A percentile compares a stretch with the other conserved stretches of the same genome.
Conservation (phyloP, 306 rosid genomes). For the Cercis canadensis region DNA sequence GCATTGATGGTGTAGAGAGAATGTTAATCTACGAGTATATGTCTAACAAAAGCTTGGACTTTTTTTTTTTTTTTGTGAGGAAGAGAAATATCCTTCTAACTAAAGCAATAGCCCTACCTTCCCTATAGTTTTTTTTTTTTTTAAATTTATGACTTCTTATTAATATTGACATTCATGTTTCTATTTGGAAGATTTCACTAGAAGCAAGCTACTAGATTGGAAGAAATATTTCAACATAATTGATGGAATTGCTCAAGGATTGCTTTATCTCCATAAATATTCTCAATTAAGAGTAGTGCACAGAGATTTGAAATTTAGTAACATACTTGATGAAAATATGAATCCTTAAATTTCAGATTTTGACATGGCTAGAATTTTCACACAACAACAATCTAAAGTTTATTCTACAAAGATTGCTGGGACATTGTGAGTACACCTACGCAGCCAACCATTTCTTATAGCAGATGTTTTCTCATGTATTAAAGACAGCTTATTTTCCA, state of each 20-base stretch:
- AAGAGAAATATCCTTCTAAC: too few relatives aligned
- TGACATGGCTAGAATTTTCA: constrained; percentile 5
- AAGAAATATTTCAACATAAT: constrained; percentile 9
- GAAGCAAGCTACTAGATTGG: constrained; percentile 6
- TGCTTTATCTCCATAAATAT: constrained; percentile 25
- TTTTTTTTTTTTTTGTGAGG: constrained; percentile 1
- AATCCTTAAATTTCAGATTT: constrained; percentile 19
- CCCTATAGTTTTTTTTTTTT: too few relatives aligned
- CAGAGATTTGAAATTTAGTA: constrained; percentile 16
- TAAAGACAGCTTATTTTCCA: too few relatives aligned
- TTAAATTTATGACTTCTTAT: too few relatives aligned
- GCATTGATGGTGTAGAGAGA: constrained; percentile 21
- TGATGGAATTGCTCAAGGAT: constrained; percentile 27
- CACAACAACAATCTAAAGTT: background rate
- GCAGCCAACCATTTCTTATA: too few relatives aligned
- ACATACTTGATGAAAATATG: constrained; percentile 28
- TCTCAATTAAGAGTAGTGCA: constrained; percentile 14
- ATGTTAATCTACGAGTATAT: constrained; percentile 17
- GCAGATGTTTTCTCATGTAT: too few relatives aligned
- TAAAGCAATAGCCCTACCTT: too few relatives aligned
- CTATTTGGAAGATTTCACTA: background rate
- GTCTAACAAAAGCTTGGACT: constrained; percentile 20
- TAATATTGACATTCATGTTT: background rate
- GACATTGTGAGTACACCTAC: background rate
- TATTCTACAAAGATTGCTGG: constrained; percentile 15